Base-by-base conservation (phyloP, 2,329 filamentous ascomycete genomes). In the Graphilbum sp. region DNA sequence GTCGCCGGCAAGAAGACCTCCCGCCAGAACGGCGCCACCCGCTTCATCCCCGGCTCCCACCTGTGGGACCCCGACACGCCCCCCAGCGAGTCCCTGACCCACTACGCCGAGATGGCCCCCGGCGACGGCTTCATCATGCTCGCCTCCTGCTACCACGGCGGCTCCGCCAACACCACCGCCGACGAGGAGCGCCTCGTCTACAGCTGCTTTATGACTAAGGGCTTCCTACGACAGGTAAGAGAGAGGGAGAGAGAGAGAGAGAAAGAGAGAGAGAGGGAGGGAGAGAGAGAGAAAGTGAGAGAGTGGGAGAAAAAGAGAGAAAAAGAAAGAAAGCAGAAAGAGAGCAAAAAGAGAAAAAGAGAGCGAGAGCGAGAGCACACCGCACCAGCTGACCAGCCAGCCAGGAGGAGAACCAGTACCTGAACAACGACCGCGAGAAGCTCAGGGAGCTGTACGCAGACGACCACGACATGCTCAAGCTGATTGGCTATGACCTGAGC, bases 21-120 rank as follows among this genome's bases (percentile, higher is more conserved):
- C 1, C 43, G 41, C 5, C 35, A 45, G 15, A 59, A 59, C 40
- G 56, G 57, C 2, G 57, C 55, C 15, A 60, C 56, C 5, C 44
- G 53, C 5, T 50, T 58, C 40, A 51, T 60, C 24, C 57, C 57
- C 2, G 53, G 56, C 0, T 50, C 45, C n/a, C 57, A 60, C 37
- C 48, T 60, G 0, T 54, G 52, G 53, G 50, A 36, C 33, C 8
- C 35, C 13, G 19, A 35, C 13, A 9, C 52, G 35, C 47, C 48
- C 25, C 50, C 50, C 1, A 32, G 44, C 42, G 43, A 46, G 15
- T 25, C 34, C 12, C 23, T 37, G 20, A 35, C 41, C n/a, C 37
- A 38, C 16, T 41, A 46, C 16, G 43, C 48, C 9, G 48, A 50
- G 43, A 39, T 50, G 9, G 32, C 45, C 4, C 39, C 45, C 0